phyloP scores from a whole-genome alignment of 2,329 filamentous ascomycete genomes.

The Rutstroemia sp. region DNA sequence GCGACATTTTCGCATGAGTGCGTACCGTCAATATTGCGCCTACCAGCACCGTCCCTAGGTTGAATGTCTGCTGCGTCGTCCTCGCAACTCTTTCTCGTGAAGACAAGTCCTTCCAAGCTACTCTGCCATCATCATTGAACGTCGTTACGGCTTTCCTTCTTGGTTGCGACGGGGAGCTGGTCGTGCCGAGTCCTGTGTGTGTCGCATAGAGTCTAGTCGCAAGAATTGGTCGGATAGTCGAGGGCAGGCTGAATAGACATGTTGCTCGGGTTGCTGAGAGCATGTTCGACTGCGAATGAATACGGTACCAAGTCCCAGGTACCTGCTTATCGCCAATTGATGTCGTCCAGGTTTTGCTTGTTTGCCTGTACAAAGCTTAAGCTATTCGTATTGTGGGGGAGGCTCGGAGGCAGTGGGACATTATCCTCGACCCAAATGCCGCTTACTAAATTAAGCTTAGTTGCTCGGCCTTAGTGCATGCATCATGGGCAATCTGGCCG shows the following conservation, averaged over 20 bases:
- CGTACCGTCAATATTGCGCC: constrained; percentile 71
- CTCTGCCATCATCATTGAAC: constrained; percentile 76
- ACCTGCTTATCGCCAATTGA: too few relatives aligned
- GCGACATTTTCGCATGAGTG: not conserved
- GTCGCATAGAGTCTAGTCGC: constrained; percentile 50
- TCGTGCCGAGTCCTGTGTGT: constrained; percentile 37
- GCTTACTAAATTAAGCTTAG: constrained; percentile 4
- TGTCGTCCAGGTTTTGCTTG: too few relatives aligned
- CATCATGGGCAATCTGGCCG: constrained; percentile 26
- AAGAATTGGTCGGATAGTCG: constrained; percentile 33
- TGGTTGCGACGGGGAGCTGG: constrained; percentile 30
- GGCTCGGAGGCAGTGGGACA: not conserved
- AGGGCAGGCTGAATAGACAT: constrained; percentile 31
- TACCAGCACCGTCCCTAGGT: constrained; percentile 68
- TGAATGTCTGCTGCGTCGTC: constrained; percentile 85
- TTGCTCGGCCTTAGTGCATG: not conserved
- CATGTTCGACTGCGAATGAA: not conserved
- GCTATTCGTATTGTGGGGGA: constrained; percentile 3
- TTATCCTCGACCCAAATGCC: not conserved
- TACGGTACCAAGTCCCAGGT: not conserved
- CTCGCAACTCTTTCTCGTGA: constrained; percentile 71
- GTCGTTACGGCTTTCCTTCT: constrained; percentile 68
- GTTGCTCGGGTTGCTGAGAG: constrained; percentile 10
- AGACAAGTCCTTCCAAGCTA: constrained; percentile 74
- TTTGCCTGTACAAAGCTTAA: not conserved